Base-by-base conservation (phyloP, 2,329 filamentous ascomycete species). In the Cordyceps pruinosa region DNA sequence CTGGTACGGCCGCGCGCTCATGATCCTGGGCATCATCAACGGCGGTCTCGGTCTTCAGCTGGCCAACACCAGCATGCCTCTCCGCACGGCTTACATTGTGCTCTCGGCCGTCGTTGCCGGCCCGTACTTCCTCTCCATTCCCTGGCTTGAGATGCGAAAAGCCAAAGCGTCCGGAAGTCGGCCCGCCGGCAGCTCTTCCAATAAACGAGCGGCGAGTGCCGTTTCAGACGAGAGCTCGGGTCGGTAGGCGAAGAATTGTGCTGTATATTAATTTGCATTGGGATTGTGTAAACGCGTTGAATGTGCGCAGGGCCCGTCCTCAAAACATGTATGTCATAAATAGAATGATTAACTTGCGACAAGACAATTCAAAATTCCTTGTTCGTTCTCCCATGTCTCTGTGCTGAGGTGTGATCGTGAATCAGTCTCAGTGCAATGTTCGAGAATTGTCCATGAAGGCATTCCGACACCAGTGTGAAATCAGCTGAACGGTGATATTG, bases 1-100 rank as follows among this genome's bases (percentile, higher is more conserved):
- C 62, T 87, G 82, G 82, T 84, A 78, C 63, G 85, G 85, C 13
- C 77, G 84, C 19, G 63, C 72, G 1, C 67, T 87, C 44, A 80
- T 88, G 61, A 56, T 80, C 19, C 66, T 86, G 3, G 84, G 82
- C 26, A 73, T 86, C 45, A 66, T 87, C 62, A 87, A 87, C 63
- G 85, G 84, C 56, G 85, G 84, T 0, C 68, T 87, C 4, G 85
- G 85, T 4, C 70, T 88, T 28, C 60, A 77, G 61, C 71, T 85
- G 17, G 73, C 79, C 1, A 60, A 63, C 17, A 74, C 76, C 1
- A 61, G 69, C 1, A 68, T 60, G 3, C 64, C 67, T 12, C 76
- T 77, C 45, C 67, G 80, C 53, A 75, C 82, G 48, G 79, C 77
- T 0, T 87, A 86, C 67, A 69, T 76, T 0, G 77, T 85, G 5